Evolutionary conservation across 164 flowering plant species (phyloP).

Genomic region (Vitis cinerea): DNA sequence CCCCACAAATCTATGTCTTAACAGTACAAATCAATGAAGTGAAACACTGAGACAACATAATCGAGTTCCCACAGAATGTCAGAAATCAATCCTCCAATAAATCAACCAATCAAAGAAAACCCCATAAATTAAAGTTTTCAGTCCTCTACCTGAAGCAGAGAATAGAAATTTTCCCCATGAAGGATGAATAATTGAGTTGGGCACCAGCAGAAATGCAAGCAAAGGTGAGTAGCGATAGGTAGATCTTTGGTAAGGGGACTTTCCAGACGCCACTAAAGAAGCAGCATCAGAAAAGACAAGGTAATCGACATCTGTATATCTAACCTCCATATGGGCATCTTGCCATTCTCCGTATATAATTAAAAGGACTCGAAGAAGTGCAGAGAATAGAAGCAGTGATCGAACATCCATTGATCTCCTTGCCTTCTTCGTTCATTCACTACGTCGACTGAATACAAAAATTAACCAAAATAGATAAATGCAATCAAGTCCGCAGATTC

Average conservation of each 20-base stretch:
- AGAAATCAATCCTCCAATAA: too few relatives aligned
- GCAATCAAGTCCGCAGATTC: too few relatives aligned
- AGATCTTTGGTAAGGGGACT: conserved; percentile 75
- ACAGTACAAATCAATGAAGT: too few relatives aligned
- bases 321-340: conserved; percentile 86
- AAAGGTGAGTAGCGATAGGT: conserved; percentile 88
- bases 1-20: too few relatives aligned
- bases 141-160: conserved; percentile 72
- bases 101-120: too few relatives aligned
- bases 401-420: conserved; percentile 35
- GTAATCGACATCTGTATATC: conserved; percentile 92
- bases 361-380: conserved; percentile 51
- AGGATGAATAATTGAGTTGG: conserved; percentile 72
- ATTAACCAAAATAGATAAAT: too few relatives aligned
- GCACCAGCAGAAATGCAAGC: conserved; percentile 74
- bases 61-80: too few relatives aligned
- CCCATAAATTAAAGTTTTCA: too few relatives aligned
- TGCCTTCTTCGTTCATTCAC: background rate
- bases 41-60: too few relatives aligned
- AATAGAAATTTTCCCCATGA: conserved; percentile 91
- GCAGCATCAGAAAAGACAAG: conserved; percentile 94
- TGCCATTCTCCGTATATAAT: conserved; percentile 95
- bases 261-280: conserved; percentile 59
- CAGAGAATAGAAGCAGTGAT: conserved; percentile 54
- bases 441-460: too few relatives aligned